Conservation (phyloP, 768 basidiomycete species). For the Exidia glandulosa region DNA sequence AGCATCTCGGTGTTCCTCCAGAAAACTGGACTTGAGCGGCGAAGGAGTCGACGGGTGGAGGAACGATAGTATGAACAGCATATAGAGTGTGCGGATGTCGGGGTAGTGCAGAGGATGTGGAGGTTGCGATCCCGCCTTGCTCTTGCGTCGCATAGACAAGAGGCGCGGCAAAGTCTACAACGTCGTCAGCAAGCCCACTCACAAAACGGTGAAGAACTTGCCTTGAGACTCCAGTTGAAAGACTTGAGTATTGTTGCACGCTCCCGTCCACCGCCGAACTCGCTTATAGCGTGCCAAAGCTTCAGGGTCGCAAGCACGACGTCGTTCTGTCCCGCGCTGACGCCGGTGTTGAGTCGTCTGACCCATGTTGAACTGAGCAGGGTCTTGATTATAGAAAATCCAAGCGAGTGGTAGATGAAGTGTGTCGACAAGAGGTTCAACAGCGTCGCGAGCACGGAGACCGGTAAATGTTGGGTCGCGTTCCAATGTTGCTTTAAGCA, state of each 20-base stretch:
- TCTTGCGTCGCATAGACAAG: slow-evolving; percentile 57
- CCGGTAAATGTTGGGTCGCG: slow-evolving; percentile 27
- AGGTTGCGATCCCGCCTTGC: slow-evolving; percentile 25
- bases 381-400: slow-evolving; percentile 49
- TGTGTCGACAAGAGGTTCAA: slow-evolving; percentile 55
- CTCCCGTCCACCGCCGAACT: slow-evolving; percentile 56
- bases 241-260: slow-evolving; percentile 49
- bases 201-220: slow-evolving; percentile 13
- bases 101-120: slow-evolving; percentile 39
- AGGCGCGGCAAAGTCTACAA: slow-evolving; percentile 53
- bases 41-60: slow-evolving; percentile 36
- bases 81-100: slow-evolving; percentile 75
- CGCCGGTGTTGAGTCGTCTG: slow-evolving; percentile 48
- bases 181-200: slow-evolving; percentile 2
- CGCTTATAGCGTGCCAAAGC: slow-evolving; percentile 48
- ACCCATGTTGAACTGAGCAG: slow-evolving; percentile 46
- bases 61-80: slow-evolving; percentile 66
- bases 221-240: slow-evolving; percentile 76
- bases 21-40: slow-evolving; percentile 48
- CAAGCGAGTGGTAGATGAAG: slow-evolving; percentile 53
- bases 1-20: slow-evolving; percentile 58
- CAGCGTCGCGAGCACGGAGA: slow-evolving; percentile 48
- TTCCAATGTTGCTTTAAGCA: slow-evolving; percentile 30
- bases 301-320: slow-evolving; percentile 55
- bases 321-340: slow-evolving; percentile 53